phyloP scores from a whole-genome alignment of 495 filamentous ascomycete genomes.

The Penicillium waksmanii region DNA sequence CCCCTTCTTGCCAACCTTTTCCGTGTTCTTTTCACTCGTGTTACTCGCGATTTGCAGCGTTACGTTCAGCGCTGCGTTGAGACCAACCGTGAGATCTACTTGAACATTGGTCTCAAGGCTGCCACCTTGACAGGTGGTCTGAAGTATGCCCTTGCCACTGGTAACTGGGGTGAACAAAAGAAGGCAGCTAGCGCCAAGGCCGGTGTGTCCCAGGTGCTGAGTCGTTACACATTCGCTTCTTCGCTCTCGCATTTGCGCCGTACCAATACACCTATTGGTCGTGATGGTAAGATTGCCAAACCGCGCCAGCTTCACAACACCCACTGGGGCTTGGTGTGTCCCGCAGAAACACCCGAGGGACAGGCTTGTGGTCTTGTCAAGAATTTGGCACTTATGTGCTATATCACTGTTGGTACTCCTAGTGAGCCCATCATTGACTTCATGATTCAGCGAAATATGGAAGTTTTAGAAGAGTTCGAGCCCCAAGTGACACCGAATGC shows the following conservation, averaged over 20 bases:
- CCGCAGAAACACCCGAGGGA: conserved; percentile 96
- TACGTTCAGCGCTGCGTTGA: conserved; percentile 93
- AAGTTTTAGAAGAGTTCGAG: conserved; percentile 94
- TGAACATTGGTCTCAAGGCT: conserved; percentile 89
- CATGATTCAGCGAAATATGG: conserved; percentile 93
- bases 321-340: conserved; percentile 97
- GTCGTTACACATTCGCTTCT: conserved; percentile 96
- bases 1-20: conserved; percentile 93
- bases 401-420: conserved; percentile 90
- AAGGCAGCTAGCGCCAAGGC: conserved; percentile 93
- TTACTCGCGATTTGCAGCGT: conserved; percentile 84
- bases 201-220: conserved; percentile 96
- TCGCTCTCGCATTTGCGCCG: conserved; percentile 94
- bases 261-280: conserved; percentile 96
- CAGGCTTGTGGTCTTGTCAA: conserved; percentile 99
- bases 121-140: conserved; percentile 87
- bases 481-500: conserved; percentile 84
- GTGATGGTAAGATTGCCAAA: conserved; percentile 98
- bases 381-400: conserved; percentile 97
- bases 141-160: conserved; percentile 96
- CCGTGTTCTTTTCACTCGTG: conserved; percentile 79
- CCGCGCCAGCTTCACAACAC: conserved; percentile 98
- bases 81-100: conserved; percentile 80
- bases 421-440: conserved; percentile 90
- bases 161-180: conserved; percentile 99